A percentile compares a stretch with the other conserved stretches of the same genome.
phyloP scores from a whole-genome alignment of 768 basidiomycete genomes.

The Fibroporia radiculosa region DNA sequence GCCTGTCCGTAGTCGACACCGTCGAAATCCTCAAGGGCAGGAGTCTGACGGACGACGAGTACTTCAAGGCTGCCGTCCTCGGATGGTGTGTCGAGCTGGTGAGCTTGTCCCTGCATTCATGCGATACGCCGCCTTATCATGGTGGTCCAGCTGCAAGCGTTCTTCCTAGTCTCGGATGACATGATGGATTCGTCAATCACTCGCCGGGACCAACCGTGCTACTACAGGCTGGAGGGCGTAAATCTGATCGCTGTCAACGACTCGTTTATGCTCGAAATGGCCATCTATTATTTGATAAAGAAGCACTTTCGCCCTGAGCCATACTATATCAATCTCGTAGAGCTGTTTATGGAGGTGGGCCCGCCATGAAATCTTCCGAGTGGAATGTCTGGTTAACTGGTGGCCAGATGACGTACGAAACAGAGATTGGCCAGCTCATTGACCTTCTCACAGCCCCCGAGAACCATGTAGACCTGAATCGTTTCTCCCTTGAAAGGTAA shows the following conservation, averaged over 20 bases:
- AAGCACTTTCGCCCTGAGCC: conserved; percentile 71
- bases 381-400: neutral
- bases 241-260: conserved; percentile 93
- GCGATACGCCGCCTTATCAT: neutral
- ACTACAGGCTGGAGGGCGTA: conserved; percentile 69
- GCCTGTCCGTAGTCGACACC: conserved; percentile 93
- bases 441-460: conserved; percentile 96
- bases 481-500: conserved; percentile 83
- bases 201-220: conserved; percentile 91
- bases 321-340: conserved; percentile 86
- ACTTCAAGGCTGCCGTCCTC: conserved; percentile 78
- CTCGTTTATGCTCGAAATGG: conserved; percentile 89
- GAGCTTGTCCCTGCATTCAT: conserved; percentile 23
- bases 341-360: conserved; percentile 81
- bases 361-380: neutral
- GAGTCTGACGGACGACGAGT: conserved; percentile 71
- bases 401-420: conserved; percentile 63
- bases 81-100: conserved; percentile 97
- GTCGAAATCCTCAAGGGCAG: conserved; percentile 80
- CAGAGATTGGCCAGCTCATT: conserved; percentile 93
- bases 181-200: conserved; percentile 97
- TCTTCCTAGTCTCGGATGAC: conserved; percentile 95
- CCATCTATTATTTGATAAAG: conserved; percentile 89
- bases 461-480: conserved; percentile 74
- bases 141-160: conserved; percentile 77